Base-by-base conservation (phyloP, 345 rosid species). In the Carallia brachiata region DNA sequence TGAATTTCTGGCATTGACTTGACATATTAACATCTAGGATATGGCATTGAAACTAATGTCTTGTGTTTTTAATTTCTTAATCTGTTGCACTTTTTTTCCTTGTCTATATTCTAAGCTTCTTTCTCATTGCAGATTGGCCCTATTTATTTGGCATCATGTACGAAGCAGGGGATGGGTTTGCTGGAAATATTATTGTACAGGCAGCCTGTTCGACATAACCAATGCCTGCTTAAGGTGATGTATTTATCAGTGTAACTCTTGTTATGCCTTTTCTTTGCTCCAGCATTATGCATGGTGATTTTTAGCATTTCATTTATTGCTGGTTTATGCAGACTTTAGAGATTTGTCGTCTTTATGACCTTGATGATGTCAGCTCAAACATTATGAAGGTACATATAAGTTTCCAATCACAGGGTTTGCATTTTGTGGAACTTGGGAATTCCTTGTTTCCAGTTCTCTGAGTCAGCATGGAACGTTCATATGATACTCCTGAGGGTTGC, bases 261-360 rank as follows among this genome's bases (percentile, higher is more conserved):
- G 31, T 32, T 31, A 36, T 36, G 28, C 62, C 59, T 55, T 55
- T 67, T 27, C 16, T 39, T 27, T 7, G 17, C 44, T 10, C 16
- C 63, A 44, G 54, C 36, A 12, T 60, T 44, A 59, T 67, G 37
- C 30, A 30, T 62, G 9, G 18, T 5, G 5, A 7, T 4, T 59
- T 71, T 19, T 19, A 61, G 13, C 36, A 2, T 50, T 59, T 70
- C 68, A 44, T 62, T 73, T 74, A 36, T 61, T 77, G 68, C 56
- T 68, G 54, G 50, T 63, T 69, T 44, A 10, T 83, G 82, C 88
- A 94, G 98, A 91, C 83, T 59, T 69, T 94, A 74, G 97, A 94
- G 86, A 85, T 94, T 76, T 90, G 96, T 79, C 95, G 96, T 62
- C 80, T 94, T 12, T 88, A 92, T 78, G 90, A 94, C 37, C 96